Conservation (phyloP, 805 yeast species). For the Candida argentea region DNA sequence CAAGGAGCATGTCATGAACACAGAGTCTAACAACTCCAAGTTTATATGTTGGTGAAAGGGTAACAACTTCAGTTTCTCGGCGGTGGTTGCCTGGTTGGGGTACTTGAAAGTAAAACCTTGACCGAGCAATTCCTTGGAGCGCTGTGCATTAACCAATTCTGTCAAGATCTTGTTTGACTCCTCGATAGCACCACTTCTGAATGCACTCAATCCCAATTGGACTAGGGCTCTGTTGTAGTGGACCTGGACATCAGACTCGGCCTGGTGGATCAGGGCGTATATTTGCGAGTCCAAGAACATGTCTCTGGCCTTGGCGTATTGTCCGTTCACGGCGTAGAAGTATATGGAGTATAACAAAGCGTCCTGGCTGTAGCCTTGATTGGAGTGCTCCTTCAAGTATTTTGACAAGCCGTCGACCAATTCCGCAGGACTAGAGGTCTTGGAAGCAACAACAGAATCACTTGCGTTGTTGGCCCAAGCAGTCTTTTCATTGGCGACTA, state of each 20-base stretch:
- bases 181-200: slow-evolving; percentile 75
- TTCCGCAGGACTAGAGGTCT: slow-evolving; percentile 26
- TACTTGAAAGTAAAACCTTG: slow-evolving; percentile 74
- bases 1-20: slow-evolving; percentile 81
- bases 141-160: slow-evolving; percentile 78
- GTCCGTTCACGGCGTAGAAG: slow-evolving; percentile 83
- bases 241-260: slow-evolving; percentile 83
- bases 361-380: slow-evolving; percentile 62
- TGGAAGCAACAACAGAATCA: slow-evolving; percentile 19
- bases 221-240: slow-evolving; percentile 91
- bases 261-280: slow-evolving; percentile 71
- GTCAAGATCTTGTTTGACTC: slow-evolving; percentile 82
- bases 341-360: slow-evolving; percentile 82
- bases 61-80: slow-evolving; percentile 71
- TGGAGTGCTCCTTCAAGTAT: slow-evolving; percentile 56
- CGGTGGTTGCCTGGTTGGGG: slow-evolving; percentile 42
- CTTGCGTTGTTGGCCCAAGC: slow-evolving; percentile 58
- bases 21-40: slow-evolving; percentile 88
- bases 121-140: slow-evolving; percentile 87
- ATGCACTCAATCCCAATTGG: slow-evolving; percentile 92
- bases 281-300: slow-evolving; percentile 79
- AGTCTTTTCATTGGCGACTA: slow-evolving; percentile 52
- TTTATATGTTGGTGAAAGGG: slow-evolving; percentile 99
- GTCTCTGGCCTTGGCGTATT: slow-evolving; percentile 78
- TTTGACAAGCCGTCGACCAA: slow-evolving; percentile 59